phyloP scores from a whole-genome alignment of 2,329 filamentous ascomycete genomes.

The Fusarium sororula region DNA sequence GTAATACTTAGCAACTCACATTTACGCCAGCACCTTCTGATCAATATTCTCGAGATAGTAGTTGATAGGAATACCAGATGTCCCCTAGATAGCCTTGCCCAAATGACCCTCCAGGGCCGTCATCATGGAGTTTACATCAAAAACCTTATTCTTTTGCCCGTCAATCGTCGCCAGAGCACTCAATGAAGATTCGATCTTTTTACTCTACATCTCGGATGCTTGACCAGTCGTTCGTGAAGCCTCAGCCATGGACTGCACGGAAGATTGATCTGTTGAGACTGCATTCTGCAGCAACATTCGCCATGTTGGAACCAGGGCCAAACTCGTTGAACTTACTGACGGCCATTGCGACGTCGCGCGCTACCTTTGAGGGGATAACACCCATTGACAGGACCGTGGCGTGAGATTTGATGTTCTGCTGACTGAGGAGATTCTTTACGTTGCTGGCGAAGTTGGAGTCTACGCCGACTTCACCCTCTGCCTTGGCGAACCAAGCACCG shows the following conservation, averaged over 20 bases:
- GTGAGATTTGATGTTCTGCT: conserved; percentile 24
- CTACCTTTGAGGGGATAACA: not conserved
- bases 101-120: conserved; percentile 25
- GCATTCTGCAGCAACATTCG: not conserved
- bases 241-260: not conserved
- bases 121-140: conserved; percentile 31
- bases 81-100: not conserved
- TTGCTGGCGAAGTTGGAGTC: conserved; percentile 12
- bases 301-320: not conserved
- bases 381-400: conserved; percentile 21
- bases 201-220: not conserved
- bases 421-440: conserved; percentile 23
- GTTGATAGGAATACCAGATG: conserved; percentile 20
- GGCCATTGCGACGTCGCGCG: not conserved
- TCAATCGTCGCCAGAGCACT: conserved; percentile 1
- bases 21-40: conserved; percentile 26
- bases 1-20: conserved; percentile 30
- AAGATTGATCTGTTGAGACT: not conserved
- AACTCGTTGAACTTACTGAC: not conserved
- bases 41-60: conserved; percentile 32
- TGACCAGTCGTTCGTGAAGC: not conserved
- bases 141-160: conserved; percentile 2
- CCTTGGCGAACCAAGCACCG: conserved; percentile 1
- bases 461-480: not conserved
- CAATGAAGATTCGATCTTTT: not conserved